These are phyloP conservation scores for Acrodontium crateriforme DNA, from an alignment of 2,329 filamentous ascomycete species.

Conservation along the genomic window DNA sequence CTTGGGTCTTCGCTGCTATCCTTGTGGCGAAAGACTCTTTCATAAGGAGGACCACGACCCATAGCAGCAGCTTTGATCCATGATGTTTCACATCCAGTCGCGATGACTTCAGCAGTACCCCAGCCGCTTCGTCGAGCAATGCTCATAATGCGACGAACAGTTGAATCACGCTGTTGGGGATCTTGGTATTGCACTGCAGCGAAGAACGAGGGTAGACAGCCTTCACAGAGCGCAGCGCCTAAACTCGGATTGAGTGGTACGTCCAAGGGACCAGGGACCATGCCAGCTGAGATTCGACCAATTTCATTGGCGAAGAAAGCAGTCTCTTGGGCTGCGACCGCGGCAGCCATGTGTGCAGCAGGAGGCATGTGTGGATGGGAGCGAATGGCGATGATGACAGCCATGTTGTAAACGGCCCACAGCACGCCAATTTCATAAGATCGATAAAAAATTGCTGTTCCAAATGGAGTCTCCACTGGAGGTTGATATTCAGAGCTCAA, in stretches of 20 bases:
- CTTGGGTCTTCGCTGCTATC: conserved; percentile 17
- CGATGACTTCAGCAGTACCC: conserved; percentile 71
- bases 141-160: conserved; percentile 58
- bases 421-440: conserved; percentile 78
- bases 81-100: conserved; percentile 66
- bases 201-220: conserved; percentile 72
- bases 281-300: conserved; percentile 66
- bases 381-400: conserved; percentile 67
- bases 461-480: conserved; percentile 60
- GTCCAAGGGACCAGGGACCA: conserved; percentile 35
- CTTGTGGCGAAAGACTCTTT: conserved; percentile 22
- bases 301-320: conserved; percentile 57
- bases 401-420: conserved; percentile 80
- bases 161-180: conserved; percentile 60
- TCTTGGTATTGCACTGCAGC: conserved; percentile 69
- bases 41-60: conserved; percentile 64
- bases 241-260: conserved; percentile 59
- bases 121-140: conserved; percentile 73
- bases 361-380: conserved; percentile 84
- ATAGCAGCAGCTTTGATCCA: conserved; percentile 66
- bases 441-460: conserved; percentile 64
- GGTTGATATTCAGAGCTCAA: conserved; percentile 54
- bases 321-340: conserved; percentile 61
- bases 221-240: conserved; percentile 70
- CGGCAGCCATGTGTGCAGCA: conserved; percentile 74